Evolutionary conservation across 768 basidiomycete genomes (phyloP), one percentile per base, ranked within the genome.

Genomic region (Suillus subaureus): DNA sequence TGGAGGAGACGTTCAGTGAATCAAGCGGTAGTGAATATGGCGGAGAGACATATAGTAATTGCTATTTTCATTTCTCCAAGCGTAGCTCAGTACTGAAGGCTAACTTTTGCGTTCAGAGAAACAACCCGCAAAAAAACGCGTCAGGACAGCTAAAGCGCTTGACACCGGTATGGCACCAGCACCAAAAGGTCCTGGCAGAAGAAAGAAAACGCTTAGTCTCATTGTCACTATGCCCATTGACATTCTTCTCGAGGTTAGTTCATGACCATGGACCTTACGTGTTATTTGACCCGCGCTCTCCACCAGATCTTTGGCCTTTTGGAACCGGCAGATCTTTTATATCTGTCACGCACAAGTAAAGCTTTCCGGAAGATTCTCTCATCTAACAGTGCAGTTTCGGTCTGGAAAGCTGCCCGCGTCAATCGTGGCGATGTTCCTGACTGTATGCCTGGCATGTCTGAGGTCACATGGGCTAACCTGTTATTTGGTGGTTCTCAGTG

Each of bases 241-340:
- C 35, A 65, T 77, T 35, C 64, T 77, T 39, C 68, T 66, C n/a
- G 74, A 77, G 69, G 76, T 75, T 39, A n/a, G 58, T 43, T 23
- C 28, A 58, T 23, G 57, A 55, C 12, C 3, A 6, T 49, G 42
- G 6, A 13, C 16, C 28, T 51, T 9, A n/a, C 39, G 31, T n/a
- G 6, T 21, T 47, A 9, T 21, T 43, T 43, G 21, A 47, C 61
- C 31, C 56, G 28, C 13, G 12, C 61, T 56, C 2, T 21, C 64
- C 16, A 4, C 7, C 23, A 77, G 79, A 75, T 80, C 33, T 72
- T 74, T 33, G 49, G 54, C 1, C 70, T 72, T 43, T 70, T 80
- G 16, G 64, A 54, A 9, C 79, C 79, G 12, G 47, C 67, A 16
- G 79, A 79, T 66, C 65, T 80, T 21, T 64, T 79, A 43, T 42